Percentiles rank a stretch among this genome's conserved stretches.
phyloP scores from a whole-genome alignment of 805 yeast genomes.

The Wickerhamomyces ciferrii region DNA sequence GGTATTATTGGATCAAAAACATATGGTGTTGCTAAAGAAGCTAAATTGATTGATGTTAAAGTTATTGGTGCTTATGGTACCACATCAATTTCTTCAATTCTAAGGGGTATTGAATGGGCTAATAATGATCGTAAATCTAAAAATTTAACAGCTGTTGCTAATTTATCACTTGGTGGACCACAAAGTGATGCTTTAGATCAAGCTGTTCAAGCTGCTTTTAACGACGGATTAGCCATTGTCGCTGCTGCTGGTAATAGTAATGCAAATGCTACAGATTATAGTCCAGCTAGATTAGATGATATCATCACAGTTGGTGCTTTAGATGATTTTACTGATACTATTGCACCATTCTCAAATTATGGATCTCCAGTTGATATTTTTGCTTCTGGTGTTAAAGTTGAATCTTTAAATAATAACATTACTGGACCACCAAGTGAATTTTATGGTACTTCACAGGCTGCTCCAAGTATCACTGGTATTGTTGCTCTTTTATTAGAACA shows the following conservation, averaged over 20 bases:
- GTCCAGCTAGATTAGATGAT: slow-evolving; percentile 69
- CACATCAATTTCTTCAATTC: slow-evolving; percentile 56
- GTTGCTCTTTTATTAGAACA: slow-evolving; percentile 46
- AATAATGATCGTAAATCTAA: slow-evolving; percentile 42
- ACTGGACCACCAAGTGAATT: slow-evolving; percentile 20
- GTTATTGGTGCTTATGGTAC: slow-evolving; percentile 60
- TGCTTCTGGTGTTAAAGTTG: slow-evolving; percentile 68
- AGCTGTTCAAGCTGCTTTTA: slow-evolving; percentile 67
- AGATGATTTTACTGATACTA: slow-evolving; percentile 60
- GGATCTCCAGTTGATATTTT: slow-evolving; percentile 79
- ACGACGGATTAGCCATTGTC: slow-evolving; percentile 62
- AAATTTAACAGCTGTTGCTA: slow-evolving; percentile 47
- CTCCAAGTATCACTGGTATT: slow-evolving; percentile 62
- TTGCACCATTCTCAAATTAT: slow-evolving; percentile 79
- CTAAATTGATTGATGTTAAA: slow-evolving; percentile 67
- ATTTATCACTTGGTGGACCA: slow-evolving; percentile 70
- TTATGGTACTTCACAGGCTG: slow-evolving; percentile 74
- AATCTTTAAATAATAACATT: slow-evolving; percentile 38
- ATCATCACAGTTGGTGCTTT: slow-evolving; percentile 82
- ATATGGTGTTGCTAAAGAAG: slow-evolving; percentile 73
- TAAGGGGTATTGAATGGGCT: slow-evolving; percentile 58
- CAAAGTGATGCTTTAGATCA: slow-evolving; percentile 56
- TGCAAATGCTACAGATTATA: slow-evolving; percentile 64
- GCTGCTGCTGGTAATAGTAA: slow-evolving; percentile 83
- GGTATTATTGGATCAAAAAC: slow-evolving; percentile 72